Percentiles rank a stretch among this genome's conserved stretches.
phyloP scores from a whole-genome alignment of 805 yeast genomes.

The Ogataea kodamae region DNA sequence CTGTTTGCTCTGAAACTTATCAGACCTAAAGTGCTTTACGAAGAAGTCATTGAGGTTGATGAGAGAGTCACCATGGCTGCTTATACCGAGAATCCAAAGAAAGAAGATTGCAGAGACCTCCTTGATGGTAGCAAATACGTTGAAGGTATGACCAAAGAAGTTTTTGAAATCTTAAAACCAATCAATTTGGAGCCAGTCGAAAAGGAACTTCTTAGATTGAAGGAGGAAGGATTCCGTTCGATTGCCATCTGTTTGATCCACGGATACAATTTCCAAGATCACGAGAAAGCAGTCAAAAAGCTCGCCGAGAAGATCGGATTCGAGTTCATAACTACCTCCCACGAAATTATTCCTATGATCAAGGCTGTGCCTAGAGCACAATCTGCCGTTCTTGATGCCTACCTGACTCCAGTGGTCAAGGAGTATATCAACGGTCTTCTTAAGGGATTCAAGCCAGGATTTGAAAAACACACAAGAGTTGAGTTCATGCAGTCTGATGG shows the following conservation, averaged over 20 bases:
- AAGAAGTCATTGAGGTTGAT: conserved; percentile 22
- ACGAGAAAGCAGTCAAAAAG: conserved; percentile 34
- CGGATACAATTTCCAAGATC: conserved; percentile 37
- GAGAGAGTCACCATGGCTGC: conserved; percentile 27
- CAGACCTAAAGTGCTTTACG: conserved; percentile 22
- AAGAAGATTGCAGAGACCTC: conserved; percentile 14
- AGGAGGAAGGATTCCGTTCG: conserved; percentile 30
- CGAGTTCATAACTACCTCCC: conserved; percentile 36
- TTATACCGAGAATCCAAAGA: conserved; percentile 24
- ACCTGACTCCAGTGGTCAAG: conserved; percentile 40
- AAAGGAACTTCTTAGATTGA: conserved; percentile 24
- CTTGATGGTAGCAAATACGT: conserved; percentile 29
- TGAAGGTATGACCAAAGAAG: conserved; percentile 39
- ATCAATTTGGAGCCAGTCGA: conserved; percentile 25
- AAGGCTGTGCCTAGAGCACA: conserved; percentile 40
- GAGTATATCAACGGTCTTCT: conserved; percentile 38
- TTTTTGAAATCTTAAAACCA: conserved; percentile 37
- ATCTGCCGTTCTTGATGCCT: conserved; percentile 42
- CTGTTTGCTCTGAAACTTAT: conserved; percentile 22
- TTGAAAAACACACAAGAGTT: conserved; percentile 34
- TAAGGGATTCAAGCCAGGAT: conserved; percentile 32
- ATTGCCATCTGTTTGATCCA: conserved; percentile 37
- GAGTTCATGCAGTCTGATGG: conserved; percentile 61
- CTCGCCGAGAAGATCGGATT: conserved; percentile 49
- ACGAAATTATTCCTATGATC: conserved; percentile 37